phyloP scores from a whole-genome alignment of 192 early-diverging fungal species.

The Gonapodya sp. region DNA sequence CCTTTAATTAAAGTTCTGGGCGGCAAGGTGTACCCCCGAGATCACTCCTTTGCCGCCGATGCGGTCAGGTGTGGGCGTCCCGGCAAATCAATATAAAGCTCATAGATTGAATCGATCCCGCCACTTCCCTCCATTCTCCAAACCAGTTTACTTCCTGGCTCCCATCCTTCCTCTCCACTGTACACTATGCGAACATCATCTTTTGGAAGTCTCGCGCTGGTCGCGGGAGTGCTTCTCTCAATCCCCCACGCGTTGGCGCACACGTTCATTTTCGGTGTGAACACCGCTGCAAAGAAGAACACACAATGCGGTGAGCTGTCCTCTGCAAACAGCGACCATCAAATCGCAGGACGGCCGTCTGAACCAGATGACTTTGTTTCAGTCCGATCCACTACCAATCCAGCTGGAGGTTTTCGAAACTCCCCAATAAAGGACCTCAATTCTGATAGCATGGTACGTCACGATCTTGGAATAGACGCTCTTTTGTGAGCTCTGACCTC shows the following conservation, averaged over 20 bases:
- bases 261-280: not conserved
- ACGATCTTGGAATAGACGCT: not conserved
- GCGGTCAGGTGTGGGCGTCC: too few species aligned
- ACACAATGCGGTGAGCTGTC: constrained; percentile 3
- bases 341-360: not conserved
- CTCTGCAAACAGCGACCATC: not conserved
- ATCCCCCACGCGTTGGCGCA: not conserved
- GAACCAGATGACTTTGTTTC: not conserved
- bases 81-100: too few species aligned
- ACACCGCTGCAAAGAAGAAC: not conserved
- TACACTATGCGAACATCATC: not conserved
- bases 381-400: not conserved
- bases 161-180: not conserved
- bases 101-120: too few species aligned
- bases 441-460: not conserved
- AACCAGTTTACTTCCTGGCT: too few species aligned
- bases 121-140: too few species aligned
- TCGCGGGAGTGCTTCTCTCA: not conserved
- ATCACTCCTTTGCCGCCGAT: too few species aligned
- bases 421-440: not conserved
- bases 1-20: too few species aligned
- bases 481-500: not conserved
- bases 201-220: not conserved
- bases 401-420: not conserved
- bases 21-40: too few species aligned